A percentile compares a stretch with the other conserved stretches of the same genome.
phyloP scores from a whole-genome alignment of 179 eudicot genomes.

The Sideroxylon spinosum region DNA sequence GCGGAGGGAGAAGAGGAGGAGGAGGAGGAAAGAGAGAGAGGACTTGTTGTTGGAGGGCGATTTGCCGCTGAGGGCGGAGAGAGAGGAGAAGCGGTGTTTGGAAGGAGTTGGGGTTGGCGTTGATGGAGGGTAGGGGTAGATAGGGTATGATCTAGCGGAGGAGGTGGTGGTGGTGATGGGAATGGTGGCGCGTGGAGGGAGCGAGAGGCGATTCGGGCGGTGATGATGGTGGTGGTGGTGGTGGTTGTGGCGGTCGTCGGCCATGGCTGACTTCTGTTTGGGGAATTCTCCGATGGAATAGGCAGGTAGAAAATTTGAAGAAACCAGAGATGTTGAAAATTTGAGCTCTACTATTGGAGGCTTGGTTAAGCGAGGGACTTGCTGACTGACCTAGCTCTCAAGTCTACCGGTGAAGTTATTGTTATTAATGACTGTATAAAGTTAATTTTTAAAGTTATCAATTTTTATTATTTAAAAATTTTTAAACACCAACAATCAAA shows the following conservation, averaged over 20 bases:
- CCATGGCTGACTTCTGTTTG: slow-evolving; percentile 10
- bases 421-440: too few species aligned
- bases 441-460: too few species aligned
- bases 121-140: slow-evolving; percentile 30
- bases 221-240: slow-evolving; percentile 27
- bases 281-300: too few species aligned
- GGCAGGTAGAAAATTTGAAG: too few species aligned
- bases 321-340: too few species aligned
- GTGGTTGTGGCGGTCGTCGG: slow-evolving; percentile 30
- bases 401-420: too few species aligned
- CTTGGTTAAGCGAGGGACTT: too few species aligned
- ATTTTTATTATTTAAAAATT: too few species aligned
- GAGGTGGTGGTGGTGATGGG: slow-evolving; percentile 21
- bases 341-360: too few species aligned
- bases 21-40: slow-evolving; percentile 50
- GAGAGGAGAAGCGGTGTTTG: slow-evolving; percentile 43
- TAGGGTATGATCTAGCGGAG: slow-evolving; percentile 36
- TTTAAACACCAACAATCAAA: too few species aligned
- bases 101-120: slow-evolving; percentile 73
- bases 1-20: slow-evolving; percentile 77
- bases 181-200: slow-evolving; percentile 25
- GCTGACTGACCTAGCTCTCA: too few species aligned
- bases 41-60: slow-evolving; percentile 26
- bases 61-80: slow-evolving; percentile 26
- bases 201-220: slow-evolving; percentile 21